Evolutionary conservation across 331 rosid species (phyloP).

Genomic region (Saraca asoca): DNA sequence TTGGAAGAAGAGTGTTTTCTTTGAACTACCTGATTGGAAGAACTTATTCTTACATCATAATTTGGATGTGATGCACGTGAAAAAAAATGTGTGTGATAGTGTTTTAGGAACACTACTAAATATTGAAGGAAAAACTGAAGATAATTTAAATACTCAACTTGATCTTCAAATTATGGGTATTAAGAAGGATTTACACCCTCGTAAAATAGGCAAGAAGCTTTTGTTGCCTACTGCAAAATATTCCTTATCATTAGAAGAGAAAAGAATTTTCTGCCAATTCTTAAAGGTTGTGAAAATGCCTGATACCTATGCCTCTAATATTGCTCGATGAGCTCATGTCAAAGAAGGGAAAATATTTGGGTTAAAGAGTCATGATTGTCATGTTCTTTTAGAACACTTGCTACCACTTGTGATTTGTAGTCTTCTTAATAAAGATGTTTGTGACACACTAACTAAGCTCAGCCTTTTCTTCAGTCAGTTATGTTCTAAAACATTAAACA

Average conservation of each 20-base stretch:
- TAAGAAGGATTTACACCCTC: neutral
- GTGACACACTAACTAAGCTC: no score
- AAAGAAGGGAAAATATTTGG: neutral
- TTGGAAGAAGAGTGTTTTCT: no score
- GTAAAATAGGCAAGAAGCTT: no score
- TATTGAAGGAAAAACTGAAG: neutral
- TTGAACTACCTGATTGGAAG: no score
- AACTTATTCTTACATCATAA: no score
- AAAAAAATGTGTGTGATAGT: no score
- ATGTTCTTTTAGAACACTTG: neutral
- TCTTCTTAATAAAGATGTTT: no score
- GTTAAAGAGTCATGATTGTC: neutral
- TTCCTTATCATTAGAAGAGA: no score
- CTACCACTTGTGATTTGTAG: neutral
- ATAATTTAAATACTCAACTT: no score
- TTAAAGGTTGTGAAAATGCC: neutral
- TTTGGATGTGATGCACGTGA: neutral
- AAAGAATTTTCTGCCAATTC: neutral
- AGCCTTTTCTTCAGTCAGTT: no score
- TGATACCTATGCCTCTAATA: constrained; percentile 1
- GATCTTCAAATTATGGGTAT: neutral
- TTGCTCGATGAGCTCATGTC: neutral
- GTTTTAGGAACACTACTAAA: neutral
- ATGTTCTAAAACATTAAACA: no score
- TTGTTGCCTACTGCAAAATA: no score